phyloP scores from a whole-genome alignment of 768 basidiomycete species.

The Trametes cubensis region DNA sequence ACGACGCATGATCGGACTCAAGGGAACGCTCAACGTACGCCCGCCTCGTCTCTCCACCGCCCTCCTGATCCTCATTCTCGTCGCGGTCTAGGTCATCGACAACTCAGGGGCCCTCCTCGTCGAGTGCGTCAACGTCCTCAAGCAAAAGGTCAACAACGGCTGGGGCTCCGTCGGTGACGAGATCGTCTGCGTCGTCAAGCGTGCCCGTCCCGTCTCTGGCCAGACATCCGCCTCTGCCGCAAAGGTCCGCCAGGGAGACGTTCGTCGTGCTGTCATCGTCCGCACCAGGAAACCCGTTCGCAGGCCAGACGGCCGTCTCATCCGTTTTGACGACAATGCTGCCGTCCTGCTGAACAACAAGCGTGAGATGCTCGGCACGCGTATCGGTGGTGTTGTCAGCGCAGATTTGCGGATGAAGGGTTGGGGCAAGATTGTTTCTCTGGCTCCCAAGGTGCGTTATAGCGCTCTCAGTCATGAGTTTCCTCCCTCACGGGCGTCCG shows the following conservation, averaged over 20 bases:
- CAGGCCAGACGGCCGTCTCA: constrained; percentile 83
- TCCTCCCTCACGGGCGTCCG: not conserved
- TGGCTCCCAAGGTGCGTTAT: constrained; percentile 80
- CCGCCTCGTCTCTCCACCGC: not conserved
- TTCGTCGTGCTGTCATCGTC: constrained; percentile 94
- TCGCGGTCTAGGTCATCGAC: constrained; percentile 78
- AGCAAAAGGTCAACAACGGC: constrained; percentile 94
- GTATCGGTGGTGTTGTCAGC: constrained; percentile 92
- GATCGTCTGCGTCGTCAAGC: constrained; percentile 93
- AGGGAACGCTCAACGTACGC: constrained; percentile 83
- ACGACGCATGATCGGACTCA: constrained; percentile 86
- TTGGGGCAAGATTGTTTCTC: constrained; percentile 91
- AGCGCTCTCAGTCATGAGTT: not conserved
- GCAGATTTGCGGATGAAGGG: constrained; percentile 89
- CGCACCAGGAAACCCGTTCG: constrained; percentile 86
- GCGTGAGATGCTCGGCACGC: constrained; percentile 91
- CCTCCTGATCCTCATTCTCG: not conserved
- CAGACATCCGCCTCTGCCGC: constrained; percentile 71
- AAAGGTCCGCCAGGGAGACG: constrained; percentile 92
- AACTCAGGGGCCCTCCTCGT: constrained; percentile 94
- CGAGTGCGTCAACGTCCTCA: constrained; percentile 95
- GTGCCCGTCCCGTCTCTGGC: constrained; percentile 79
- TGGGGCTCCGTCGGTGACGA: constrained; percentile 94
- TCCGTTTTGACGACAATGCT: constrained; percentile 97
- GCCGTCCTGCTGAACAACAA: constrained; percentile 94